Evolutionary conservation across 2,329 filamentous ascomycete genomes (phyloP).

Genomic region (Penicillium frequentans): DNA sequence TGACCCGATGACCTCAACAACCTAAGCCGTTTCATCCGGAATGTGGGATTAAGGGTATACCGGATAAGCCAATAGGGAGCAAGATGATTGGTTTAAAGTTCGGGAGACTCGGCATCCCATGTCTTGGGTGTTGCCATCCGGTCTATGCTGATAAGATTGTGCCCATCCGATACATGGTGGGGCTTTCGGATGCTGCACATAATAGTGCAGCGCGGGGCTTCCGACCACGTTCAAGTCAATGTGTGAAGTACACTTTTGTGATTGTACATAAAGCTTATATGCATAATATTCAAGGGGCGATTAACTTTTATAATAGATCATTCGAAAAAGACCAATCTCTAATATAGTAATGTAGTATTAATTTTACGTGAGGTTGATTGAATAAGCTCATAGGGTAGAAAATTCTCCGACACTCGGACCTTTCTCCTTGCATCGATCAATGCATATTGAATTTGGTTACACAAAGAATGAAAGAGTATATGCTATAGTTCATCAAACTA

Average conservation of each 20-base stretch:
- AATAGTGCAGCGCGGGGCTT: slow-evolving; percentile 6
- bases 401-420: background rate
- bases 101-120: slow-evolving; percentile 7
- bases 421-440: background rate
- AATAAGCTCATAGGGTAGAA: background rate
- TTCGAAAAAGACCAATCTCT: background rate
- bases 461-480: background rate
- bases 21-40: background rate
- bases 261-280: background rate
- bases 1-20: background rate
- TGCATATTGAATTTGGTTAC: background rate
- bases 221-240: slow-evolving; percentile 6
- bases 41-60: background rate
- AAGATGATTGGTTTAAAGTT: slow-evolving; percentile 15
- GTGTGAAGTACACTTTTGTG: background rate
- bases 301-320: background rate
- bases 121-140: background rate
- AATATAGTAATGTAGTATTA: background rate
- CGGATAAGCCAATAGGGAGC: slow-evolving; percentile 8
- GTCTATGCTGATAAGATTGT: slow-evolving; percentile 4
- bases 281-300: background rate
- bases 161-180: slow-evolving; percentile 14
- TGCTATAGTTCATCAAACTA: background rate
- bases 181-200: slow-evolving; percentile 15
- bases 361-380: background rate